These are phyloP conservation scores for Nymphaea colorata DNA, from an alignment of 164 flowering plant species.

Conservation along the genomic window DNA sequence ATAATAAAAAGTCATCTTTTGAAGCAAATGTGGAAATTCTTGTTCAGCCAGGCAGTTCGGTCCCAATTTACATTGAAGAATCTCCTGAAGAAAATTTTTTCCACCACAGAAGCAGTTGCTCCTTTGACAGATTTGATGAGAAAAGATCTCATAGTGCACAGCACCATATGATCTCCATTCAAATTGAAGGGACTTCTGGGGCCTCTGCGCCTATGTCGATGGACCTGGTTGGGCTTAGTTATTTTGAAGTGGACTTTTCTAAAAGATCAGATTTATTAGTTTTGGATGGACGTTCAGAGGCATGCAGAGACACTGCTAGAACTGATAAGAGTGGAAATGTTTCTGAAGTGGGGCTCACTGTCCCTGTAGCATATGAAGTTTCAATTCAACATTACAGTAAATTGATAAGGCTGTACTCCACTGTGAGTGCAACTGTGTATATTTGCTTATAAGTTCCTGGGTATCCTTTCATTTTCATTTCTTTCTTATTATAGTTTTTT, in stretches of 20 bases:
- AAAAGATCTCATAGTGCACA: conserved; percentile 37
- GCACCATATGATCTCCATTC: conserved; percentile 61
- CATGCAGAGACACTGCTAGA: conserved; percentile 12
- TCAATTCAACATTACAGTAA: conserved; percentile 72
- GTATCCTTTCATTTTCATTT: not conserved
- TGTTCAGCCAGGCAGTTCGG: conserved; percentile 57
- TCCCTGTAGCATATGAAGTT: conserved; percentile 93
- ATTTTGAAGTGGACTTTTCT: conserved; percentile 79
- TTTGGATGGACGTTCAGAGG: conserved; percentile 11
- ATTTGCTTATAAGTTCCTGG: not conserved
- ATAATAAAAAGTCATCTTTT: conserved; percentile 18
- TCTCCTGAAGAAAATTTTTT: conserved; percentile 48
- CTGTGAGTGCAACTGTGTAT: conserved; percentile 34
- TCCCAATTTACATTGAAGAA: conserved; percentile 60
- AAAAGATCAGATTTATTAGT: conserved; percentile 24
- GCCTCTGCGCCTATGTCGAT: conserved; percentile 76
- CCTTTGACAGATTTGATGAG: conserved; percentile 56
- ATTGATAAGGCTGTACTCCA: conserved; percentile 71
- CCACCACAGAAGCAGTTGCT: conserved; percentile 31
- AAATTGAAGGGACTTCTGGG: conserved; percentile 70
- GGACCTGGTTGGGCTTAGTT: conserved; percentile 89
- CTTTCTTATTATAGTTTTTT: not conserved
- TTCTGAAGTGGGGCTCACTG: conserved; percentile 33
- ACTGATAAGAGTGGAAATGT: conserved; percentile 13
- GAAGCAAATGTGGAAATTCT: conserved; percentile 21